phyloP scores from a whole-genome alignment of 2,329 filamentous ascomycete genomes.

The Capronia coronata region DNA sequence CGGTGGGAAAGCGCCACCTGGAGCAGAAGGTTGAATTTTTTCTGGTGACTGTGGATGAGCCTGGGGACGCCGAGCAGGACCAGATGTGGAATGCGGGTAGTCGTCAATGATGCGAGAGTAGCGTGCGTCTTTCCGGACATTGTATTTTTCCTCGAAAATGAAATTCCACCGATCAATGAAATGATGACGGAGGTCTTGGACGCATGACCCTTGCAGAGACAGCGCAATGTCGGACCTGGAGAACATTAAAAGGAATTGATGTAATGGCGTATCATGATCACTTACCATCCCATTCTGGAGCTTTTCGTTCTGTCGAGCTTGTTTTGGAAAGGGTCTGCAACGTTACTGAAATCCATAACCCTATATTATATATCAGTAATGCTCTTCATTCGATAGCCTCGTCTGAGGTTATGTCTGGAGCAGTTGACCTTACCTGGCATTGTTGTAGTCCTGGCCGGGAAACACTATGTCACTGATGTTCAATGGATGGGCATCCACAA shows the following conservation, averaged over 20 bases:
- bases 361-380: conserved; percentile 26
- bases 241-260: neutral
- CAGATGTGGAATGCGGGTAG: conserved; percentile 30
- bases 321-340: conserved; percentile 74
- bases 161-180: conserved; percentile 90
- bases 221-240: conserved; percentile 65
- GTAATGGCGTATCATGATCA: neutral
- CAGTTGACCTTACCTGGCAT: conserved; percentile 47
- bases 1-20: conserved; percentile 18
- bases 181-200: conserved; percentile 67
- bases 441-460: conserved; percentile 89
- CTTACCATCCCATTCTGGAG: conserved; percentile 77
- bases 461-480: conserved; percentile 71
- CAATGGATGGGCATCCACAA: conserved; percentile 74
- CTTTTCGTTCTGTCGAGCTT: conserved; percentile 73
- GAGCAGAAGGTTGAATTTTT: conserved; percentile 27
- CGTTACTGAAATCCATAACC: conserved; percentile 73
- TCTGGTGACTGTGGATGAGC: conserved; percentile 35
- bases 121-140: conserved; percentile 47
- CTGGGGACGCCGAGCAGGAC: conserved; percentile 30
- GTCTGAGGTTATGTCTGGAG: conserved; percentile 29
- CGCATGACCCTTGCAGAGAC: conserved; percentile 66
- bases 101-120: conserved; percentile 40
- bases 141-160: conserved; percentile 78
- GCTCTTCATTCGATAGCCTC: neutral